These are phyloP conservation scores for Taxillus chinensis DNA, from an alignment of 164 flowering plant genomes.

Conservation along the genomic window DNA sequence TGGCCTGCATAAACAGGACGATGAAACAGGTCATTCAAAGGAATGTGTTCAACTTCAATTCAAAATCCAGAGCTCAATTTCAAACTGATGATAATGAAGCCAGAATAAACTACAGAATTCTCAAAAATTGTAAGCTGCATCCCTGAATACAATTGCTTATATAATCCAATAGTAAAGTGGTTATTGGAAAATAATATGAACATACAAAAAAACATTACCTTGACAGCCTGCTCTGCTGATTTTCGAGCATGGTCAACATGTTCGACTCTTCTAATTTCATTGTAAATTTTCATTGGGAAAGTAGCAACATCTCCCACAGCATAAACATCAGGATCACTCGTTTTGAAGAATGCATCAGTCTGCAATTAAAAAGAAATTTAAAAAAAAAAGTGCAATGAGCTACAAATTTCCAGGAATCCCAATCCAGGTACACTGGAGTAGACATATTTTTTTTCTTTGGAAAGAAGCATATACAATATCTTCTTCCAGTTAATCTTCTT, in stretches of 20 bases:
- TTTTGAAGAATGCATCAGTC: conserved; percentile 88
- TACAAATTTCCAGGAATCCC: neutral
- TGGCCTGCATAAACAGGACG: conserved; percentile 42
- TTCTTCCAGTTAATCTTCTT: too few relatives aligned
- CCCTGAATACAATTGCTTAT: too few relatives aligned
- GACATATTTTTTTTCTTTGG: too few relatives aligned
- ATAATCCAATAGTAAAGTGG: neutral
- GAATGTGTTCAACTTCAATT: too few relatives aligned
- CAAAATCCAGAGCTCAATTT: too few relatives aligned
- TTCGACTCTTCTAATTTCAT: conserved; percentile 86
- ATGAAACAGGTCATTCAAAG: neutral
- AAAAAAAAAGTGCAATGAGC: conserved; percentile 2
- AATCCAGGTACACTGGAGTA: neutral
- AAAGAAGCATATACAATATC: too few relatives aligned
- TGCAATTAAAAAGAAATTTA: conserved; percentile 23
- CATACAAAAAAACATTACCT: conserved; percentile 32
- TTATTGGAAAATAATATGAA: neutral
- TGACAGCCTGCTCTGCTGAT: conserved; percentile 99
- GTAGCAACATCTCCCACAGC: conserved; percentile 98
- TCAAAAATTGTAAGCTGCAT: neutral
- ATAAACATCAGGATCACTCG: conserved; percentile 80
- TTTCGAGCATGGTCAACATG: conserved; percentile 98
- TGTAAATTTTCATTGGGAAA: conserved; percentile 84
- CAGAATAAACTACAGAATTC: neutral
- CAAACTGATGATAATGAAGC: too few relatives aligned